Evolutionary conservation across 169 alveolate species (phyloP).

Genomic region (Cryptosporidium viatorum): DNA sequence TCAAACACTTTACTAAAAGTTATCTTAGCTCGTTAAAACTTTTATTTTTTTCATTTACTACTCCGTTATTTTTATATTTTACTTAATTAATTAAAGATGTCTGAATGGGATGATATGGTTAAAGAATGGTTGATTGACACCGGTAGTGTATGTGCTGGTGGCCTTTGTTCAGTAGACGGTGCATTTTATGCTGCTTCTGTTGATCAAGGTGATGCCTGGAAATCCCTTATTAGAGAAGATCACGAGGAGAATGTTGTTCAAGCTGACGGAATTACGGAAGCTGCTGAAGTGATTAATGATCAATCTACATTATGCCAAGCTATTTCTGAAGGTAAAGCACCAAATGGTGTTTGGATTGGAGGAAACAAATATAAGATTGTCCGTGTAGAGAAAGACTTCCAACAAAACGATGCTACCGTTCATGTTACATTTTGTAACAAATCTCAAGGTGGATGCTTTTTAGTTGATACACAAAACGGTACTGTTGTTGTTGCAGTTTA

Average conservation of each 20-base stretch:
- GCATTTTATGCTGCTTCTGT: constrained; percentile 76
- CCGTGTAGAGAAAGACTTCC: constrained; percentile 68
- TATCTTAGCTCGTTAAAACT: neutral
- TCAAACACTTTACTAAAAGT: constrained; percentile 17
- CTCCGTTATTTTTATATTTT: neutral
- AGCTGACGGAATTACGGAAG: constrained; percentile 77
- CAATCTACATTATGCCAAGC: constrained; percentile 77
- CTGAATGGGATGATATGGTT: constrained; percentile 77
- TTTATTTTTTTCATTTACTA: neutral
- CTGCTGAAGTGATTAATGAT: constrained; percentile 76
- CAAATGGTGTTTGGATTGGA: constrained; percentile 81
- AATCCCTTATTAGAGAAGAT: constrained; percentile 74
- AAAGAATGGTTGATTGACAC: constrained; percentile 81
- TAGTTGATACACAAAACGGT: constrained; percentile 77
- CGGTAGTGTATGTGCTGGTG: constrained; percentile 78
- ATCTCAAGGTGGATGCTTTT: constrained; percentile 78
- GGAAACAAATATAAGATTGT: constrained; percentile 78
- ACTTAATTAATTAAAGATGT: neutral
- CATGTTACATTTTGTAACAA: constrained; percentile 47
- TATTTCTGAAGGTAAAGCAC: constrained; percentile 78
- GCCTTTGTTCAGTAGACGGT: constrained; percentile 77
- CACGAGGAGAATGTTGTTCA: constrained; percentile 77
- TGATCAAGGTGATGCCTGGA: constrained; percentile 79
- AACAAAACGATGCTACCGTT: constrained; percentile 39
- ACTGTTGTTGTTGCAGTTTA: constrained; percentile 78